Evolutionary conservation across 345 rosid species (phyloP), one percentile per base, ranked within the genome.

Genomic region (Garcia nutans): DNA sequence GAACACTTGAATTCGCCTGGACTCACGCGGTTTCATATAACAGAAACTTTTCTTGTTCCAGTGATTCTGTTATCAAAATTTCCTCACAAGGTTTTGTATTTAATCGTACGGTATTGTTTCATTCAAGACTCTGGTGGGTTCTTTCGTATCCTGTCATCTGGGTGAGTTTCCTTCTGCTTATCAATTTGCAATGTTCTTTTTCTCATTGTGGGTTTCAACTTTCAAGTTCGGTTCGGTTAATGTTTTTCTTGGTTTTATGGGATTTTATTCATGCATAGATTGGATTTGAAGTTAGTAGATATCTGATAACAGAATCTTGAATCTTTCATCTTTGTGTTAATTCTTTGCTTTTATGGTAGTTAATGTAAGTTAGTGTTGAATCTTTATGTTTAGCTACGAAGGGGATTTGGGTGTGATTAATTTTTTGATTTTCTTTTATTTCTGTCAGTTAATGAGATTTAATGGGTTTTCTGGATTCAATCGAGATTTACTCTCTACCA

Each of bases 141-240:
- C 23, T 42, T 23, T 67, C 81, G 72, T 90, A 88, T 88, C 86
- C 83, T 70, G 66, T 41, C 23, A 70, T 66, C 80, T 59, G 86
- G 62, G 88, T 89, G 47, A 82, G 89, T 70, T 71, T 56, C 75
- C 24, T 31, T 58, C 23, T n/a, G 47, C 31, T 44, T 44, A 20
- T 66, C 20, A 5, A 10, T 4, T 71, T 0, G 52, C 50, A 52
- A 17, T 37, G 12, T 70, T 45, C 4, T 52, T 49, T 63, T 71
- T 44, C 10, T 1, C 50, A 59, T 58, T 54, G 2, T 68, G 24
- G 56, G 33, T 23, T 59, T 58, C 13, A 37, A 37, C 41, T 37
- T 73, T 68, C 8, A 16, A 52, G 54, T 50, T 44, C 49, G 28
- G 6, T 63, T 63, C 1, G 10, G 0, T 11, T 20, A 8, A 17